phyloP scores from a whole-genome alignment of 2,329 filamentous ascomycete species.

The Apiospora phragmitis region DNA sequence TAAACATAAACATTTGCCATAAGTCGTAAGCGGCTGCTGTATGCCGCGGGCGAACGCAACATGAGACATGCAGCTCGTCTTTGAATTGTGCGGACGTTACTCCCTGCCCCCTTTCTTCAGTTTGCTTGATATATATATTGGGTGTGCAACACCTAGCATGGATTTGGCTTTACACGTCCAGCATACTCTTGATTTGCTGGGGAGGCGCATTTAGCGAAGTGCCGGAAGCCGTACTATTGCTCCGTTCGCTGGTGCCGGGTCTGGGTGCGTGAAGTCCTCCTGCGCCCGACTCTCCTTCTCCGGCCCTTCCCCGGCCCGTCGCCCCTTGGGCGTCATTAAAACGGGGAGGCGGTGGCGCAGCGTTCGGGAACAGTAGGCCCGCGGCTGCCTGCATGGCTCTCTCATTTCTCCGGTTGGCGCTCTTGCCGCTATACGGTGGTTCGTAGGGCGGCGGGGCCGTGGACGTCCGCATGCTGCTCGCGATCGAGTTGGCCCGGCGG shows the following conservation, averaged over 20 bases:
- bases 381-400: constrained; percentile 44
- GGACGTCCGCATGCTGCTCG: constrained; percentile 27
- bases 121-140: background rate
- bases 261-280: background rate
- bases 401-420: constrained; percentile 38
- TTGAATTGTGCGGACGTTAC: background rate
- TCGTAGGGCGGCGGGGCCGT: constrained; percentile 28
- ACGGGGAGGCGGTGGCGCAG: constrained; percentile 31
- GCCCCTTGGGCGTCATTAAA: constrained; percentile 26
- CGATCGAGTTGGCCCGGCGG: constrained; percentile 28
- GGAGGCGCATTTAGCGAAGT: constrained; percentile 48
- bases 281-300: constrained; percentile 8
- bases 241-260: constrained; percentile 37
- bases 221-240: constrained; percentile 47
- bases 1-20: background rate
- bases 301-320: constrained; percentile 26
- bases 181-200: constrained; percentile 59
- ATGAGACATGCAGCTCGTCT: background rate
- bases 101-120: background rate
- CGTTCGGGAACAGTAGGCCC: constrained; percentile 49
- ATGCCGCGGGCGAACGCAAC: background rate
- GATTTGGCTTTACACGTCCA: constrained; percentile 37
- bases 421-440: constrained; percentile 35
- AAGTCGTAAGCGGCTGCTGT: background rate
- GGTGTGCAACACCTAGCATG: background rate